Base-by-base conservation (phyloP, 1,139 yeast genomes). In the Protomyces inundatus region DNA sequence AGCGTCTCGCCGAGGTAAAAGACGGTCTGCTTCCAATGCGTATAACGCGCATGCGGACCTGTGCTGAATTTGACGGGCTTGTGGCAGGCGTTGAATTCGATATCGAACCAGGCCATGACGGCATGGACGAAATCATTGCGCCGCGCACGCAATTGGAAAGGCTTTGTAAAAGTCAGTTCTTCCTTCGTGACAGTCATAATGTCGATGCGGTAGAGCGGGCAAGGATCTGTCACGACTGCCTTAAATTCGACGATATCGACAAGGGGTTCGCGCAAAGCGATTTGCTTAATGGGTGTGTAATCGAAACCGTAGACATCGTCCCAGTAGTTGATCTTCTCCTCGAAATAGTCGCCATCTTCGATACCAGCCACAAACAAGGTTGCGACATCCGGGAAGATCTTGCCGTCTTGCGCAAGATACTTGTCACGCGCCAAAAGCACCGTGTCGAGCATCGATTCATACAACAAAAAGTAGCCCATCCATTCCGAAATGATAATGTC, bases 381-480 rank as follows among this genome's bases (percentile, higher is more conserved):
- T 69, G 97, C 93, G 77, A 88, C 89, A 76, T 93, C 98, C 51
- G 99, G 99, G 80, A 95, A 86, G 67, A 95, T 90, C 69, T 91
- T 80, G 7, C 99, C 99, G 55, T 87, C 95, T 72, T 85, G 82
- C 46, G 82, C 90, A 73, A 95, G 82, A 76, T 90, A 95, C 75
- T 82, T 84, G 78, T 95, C 99, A 77, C 99, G 85, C 40, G 99
- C 99, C 70, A 84, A 83, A 69, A 95, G 80, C 32, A 95, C 99
- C 46, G 98, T 90, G 75, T 95, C 98, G 76, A 95, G 82, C 99
- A 95, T 95, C 68, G 96, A 88, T 80, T 95, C 99, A 74, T 93
- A 95, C 66, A 95, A 80, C 72, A 95, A 79, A 73, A 95, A 95
- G 78, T 95, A 95, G 23, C 99, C 99, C 99, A 95, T 95, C 99